Conservation (phyloP, 2,329 filamentous ascomycete genomes). For the Alternaria sp. region DNA sequence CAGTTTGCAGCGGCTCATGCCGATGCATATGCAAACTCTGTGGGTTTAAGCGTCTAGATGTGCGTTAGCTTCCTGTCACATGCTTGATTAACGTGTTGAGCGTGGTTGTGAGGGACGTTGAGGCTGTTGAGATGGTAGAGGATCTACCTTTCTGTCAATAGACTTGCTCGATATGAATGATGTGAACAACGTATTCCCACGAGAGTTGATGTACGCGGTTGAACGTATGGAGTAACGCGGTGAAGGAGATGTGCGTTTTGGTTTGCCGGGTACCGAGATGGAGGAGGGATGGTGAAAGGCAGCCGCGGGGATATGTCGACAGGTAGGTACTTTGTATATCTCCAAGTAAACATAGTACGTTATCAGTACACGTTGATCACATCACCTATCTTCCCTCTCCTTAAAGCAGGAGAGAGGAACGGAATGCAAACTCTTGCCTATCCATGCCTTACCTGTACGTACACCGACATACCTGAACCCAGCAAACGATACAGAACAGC, state of each 20-base stretch:
- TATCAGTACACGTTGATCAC: too few relatives aligned
- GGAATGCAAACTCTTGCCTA: background rate
- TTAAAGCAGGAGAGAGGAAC: too few relatives aligned
- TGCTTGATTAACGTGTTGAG: background rate
- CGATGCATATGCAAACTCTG: background rate
- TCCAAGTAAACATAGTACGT: background rate
- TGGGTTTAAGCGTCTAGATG: background rate
- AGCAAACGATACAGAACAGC: background rate
- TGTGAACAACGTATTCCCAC: background rate
- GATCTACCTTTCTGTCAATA: background rate
- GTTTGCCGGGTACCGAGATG: background rate
- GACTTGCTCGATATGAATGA: background rate
- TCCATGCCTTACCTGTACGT: background rate
- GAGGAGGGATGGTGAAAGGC: background rate
- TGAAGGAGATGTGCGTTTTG: background rate
- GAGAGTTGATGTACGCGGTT: background rate
- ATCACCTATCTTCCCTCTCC: too few relatives aligned
- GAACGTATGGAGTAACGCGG: background rate
- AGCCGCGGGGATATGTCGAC: background rate
- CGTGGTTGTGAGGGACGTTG: background rate
- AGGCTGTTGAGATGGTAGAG: background rate
- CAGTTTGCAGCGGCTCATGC: background rate
- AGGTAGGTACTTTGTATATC: background rate
- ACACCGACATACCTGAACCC: background rate
- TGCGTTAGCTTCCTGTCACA: background rate